Base-by-base conservation (phyloP, 495 filamentous ascomycete genomes). In the Penicillium roqueforti region DNA sequence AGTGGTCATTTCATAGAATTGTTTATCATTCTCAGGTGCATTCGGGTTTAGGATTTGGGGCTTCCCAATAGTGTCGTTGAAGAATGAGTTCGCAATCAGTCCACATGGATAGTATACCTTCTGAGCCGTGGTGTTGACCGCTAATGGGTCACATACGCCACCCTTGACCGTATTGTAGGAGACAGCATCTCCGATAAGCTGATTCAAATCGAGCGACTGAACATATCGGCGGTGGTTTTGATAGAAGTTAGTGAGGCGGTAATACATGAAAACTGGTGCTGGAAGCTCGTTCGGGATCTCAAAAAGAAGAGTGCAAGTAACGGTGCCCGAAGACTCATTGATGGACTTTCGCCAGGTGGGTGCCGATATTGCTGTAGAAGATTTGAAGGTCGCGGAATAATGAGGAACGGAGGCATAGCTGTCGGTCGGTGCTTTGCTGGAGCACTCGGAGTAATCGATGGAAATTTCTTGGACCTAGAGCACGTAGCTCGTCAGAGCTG, bases 211-310 rank as follows among this genome's bases (percentile, higher is more conserved):
- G 55, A 95, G 82, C 1, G 91, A 96, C 59, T 87, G 85, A 37
- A 96, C 92, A 57, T 99, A 99, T 69, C 92, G 87, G 52, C 93
- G 87, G 66, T 99, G 93, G 68, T 99, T 99, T 68, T 99, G 93
- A 75, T 97, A 99, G 76, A 99, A 99, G 70, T 99, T 95, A 38
- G 90, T 91, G 37, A 99, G 83, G 48, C 87, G 87, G 71, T 99
- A 99, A 73, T 96, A 97, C 67, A 96, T 79, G 57, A 88, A 79
- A 23, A 97, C 85, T 4, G 92, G 91, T 0, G 92, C 82, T 9
- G 77, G 75, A 60, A 99, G 80, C 23, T 82, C 72, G 52, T 93
- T 81, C 7, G 90, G 90, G 26, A 97, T 84, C 25, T 81, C 74
- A 73, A 97, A 95, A 31, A 77, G 68, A 8, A 99, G 65, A 1